A percentile compares a stretch with the other conserved stretches of the same genome.
These are phyloP conservation scores for Blastobotrys aristatus DNA, from an alignment of 1,139 yeast genomes.

Conservation along the genomic window DNA sequence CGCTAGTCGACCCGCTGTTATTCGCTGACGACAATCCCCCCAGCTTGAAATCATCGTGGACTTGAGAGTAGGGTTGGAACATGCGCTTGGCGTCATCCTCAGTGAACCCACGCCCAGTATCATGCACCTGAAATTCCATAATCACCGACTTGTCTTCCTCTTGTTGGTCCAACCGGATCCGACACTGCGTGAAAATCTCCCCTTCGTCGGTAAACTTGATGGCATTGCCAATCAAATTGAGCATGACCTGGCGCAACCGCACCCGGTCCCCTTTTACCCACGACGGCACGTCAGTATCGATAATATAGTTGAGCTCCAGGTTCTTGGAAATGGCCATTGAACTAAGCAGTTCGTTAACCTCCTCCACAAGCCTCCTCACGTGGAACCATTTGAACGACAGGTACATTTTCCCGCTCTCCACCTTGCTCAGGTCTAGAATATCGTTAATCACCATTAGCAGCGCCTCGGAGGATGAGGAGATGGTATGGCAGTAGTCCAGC, in stretches of 20 bases:
- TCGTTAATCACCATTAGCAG: constrained; percentile 74
- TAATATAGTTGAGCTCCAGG: constrained; percentile 67
- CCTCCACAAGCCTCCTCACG: constrained; percentile 70
- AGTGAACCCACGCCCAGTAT: constrained; percentile 90
- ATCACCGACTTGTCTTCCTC: constrained; percentile 36
- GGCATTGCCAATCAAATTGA: constrained; percentile 84
- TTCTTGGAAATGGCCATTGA: constrained; percentile 76
- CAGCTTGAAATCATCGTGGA: constrained; percentile 42
- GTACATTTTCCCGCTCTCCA: constrained; percentile 81
- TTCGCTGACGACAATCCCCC: constrained; percentile 7
- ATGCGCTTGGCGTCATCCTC: constrained; percentile 49
- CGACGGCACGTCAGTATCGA: constrained; percentile 72
- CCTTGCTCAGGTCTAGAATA: constrained; percentile 74
- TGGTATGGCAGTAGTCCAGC: constrained; percentile 76
- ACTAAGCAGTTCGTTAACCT: constrained; percentile 72
- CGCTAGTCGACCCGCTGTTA: constrained; percentile 13
- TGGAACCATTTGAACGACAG: constrained; percentile 73
- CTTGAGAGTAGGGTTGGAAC: constrained; percentile 91
- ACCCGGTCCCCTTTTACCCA: constrained; percentile 85
- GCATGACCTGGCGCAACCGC: constrained; percentile 78
- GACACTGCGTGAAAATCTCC: constrained; percentile 44
- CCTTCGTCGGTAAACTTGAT: constrained; percentile 78
- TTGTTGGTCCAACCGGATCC: constrained; percentile 17
- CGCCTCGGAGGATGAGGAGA: constrained; percentile 72
- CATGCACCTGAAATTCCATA: constrained; percentile 67